Percentiles rank a stretch among this genome's conserved stretches.
phyloP scores from a whole-genome alignment of 495 filamentous ascomycete species.

The Hypomontagnella monticulosa region DNA sequence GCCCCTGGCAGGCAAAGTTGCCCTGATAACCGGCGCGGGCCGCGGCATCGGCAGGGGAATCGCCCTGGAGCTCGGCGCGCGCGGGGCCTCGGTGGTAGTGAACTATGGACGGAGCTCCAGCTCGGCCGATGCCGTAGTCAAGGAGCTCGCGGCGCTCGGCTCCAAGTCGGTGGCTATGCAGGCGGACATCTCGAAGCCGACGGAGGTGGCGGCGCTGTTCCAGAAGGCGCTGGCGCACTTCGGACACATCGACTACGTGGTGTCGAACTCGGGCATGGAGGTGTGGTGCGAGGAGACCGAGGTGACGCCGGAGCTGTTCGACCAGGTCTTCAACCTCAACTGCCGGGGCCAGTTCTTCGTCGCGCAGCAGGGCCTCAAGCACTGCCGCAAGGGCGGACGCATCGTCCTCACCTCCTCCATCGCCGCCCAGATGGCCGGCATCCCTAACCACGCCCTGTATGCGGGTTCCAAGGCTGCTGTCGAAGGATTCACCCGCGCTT shows the following conservation, averaged over 20 bases:
- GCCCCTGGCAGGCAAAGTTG: conserved; percentile 70
- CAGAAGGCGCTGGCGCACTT: conserved; percentile 46
- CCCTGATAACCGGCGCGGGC: conserved; percentile 72
- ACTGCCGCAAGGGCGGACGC: conserved; percentile 68
- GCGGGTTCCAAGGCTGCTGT: conserved; percentile 67
- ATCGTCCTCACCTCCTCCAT: conserved; percentile 72
- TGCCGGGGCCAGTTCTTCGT: conserved; percentile 85
- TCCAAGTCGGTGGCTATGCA: conserved; percentile 72
- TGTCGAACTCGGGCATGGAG: conserved; percentile 74
- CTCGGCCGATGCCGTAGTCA: conserved; percentile 70
- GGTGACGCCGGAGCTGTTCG: conserved; percentile 78
- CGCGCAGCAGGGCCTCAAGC: conserved; percentile 71
- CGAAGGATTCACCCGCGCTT: conserved; percentile 65
- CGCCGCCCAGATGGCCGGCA: conserved; percentile 69
- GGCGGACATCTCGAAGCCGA: conserved; percentile 78
- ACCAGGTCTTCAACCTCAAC: conserved; percentile 82
- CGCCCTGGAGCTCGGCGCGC: conserved; percentile 77
- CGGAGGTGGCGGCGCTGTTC: conserved; percentile 69
- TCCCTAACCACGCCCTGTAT: conserved; percentile 72
- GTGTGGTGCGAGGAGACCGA: conserved; percentile 71
- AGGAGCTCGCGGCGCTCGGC: conserved; percentile 66
- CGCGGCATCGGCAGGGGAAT: conserved; percentile 82
- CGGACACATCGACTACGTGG: conserved; percentile 76
- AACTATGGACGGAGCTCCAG: conserved; percentile 75
- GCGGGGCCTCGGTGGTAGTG: conserved; percentile 78